Percentiles rank a stretch among this genome's conserved stretches.
phyloP scores from a whole-genome alignment of 352 stramenopile genomes.

The Globisporangium paddicum region DNA sequence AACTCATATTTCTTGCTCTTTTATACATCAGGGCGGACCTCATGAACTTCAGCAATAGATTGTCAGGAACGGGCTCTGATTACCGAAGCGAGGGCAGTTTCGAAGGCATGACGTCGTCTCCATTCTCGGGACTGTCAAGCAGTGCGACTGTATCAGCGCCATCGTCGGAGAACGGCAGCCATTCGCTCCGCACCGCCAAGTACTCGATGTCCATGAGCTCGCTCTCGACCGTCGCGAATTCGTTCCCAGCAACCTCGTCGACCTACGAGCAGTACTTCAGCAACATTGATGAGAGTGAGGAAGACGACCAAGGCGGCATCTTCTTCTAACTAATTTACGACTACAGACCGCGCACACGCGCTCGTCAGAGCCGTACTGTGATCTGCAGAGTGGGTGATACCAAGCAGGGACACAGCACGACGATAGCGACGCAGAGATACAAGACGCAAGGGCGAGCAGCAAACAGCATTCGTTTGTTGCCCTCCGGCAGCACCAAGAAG shows the following conservation, averaged over 20 bases:
- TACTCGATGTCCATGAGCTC: slow-evolving; percentile 86
- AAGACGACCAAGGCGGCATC: slow-evolving; percentile 82
- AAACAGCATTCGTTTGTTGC: background rate
- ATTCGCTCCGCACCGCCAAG: slow-evolving; percentile 34
- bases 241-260: slow-evolving; percentile 59
- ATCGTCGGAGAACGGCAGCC: slow-evolving; percentile 21
- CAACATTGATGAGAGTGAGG: slow-evolving; percentile 80
- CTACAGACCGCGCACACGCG: slow-evolving; percentile 1
- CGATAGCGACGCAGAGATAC: background rate
- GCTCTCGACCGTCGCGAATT: slow-evolving; percentile 55
- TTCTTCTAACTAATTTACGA: slow-evolving; percentile 69
- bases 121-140: slow-evolving; percentile 21
- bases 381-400: background rate
- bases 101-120: slow-evolving; percentile 35
- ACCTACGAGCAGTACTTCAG: slow-evolving; percentile 88
- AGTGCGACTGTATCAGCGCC: slow-evolving; percentile 16
- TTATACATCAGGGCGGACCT: slow-evolving; percentile 22
- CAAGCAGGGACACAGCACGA: background rate
- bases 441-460: background rate
- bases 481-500: background rate
- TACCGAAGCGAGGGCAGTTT: slow-evolving; percentile 47
- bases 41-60: slow-evolving; percentile 18
- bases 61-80: slow-evolving; percentile 23
- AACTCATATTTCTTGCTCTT: background rate
- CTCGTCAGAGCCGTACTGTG: background rate